A percentile compares a stretch with the other conserved stretches of the same genome.
Conservation (phyloP, 208 protist genomes). For the Crithidia acanthocephali region DNA sequence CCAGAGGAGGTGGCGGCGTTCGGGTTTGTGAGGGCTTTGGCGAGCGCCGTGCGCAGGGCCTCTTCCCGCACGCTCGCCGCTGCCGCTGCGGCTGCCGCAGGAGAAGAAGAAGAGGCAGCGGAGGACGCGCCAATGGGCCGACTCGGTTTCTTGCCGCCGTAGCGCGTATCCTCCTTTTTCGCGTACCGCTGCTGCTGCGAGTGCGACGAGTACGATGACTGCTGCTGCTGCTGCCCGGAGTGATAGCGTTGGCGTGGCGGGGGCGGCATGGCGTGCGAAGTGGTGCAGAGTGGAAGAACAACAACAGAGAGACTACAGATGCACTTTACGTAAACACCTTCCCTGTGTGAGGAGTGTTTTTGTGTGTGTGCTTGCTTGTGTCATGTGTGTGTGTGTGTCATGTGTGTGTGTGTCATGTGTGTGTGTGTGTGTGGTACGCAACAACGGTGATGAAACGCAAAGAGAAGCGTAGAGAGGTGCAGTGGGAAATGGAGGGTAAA, state of each 20-base stretch:
- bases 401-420: too few species aligned
- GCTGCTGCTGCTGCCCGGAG: conserved; percentile 1
- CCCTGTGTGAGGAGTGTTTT: too few species aligned
- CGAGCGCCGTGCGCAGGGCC: conserved; percentile 39
- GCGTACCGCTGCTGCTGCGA: conserved; percentile 14
- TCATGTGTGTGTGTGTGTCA: too few species aligned
- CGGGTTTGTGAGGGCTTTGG: conserved; percentile 40
- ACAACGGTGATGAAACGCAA: too few species aligned
- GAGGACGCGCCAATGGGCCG: not conserved
- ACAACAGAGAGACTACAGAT: too few species aligned
- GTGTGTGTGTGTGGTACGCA: too few species aligned
- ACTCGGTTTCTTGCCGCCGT: conserved; percentile 7
- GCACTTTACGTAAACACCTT: too few species aligned
- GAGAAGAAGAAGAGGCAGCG: conserved; percentile 5
- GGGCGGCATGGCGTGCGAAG: conserved; percentile 13
- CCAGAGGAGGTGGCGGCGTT: not conserved
- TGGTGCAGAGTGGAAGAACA: not conserved
- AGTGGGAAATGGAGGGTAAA: too few species aligned
- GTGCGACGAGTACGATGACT: not conserved
- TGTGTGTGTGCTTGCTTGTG: too few species aligned
- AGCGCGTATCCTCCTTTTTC: conserved; percentile 15
- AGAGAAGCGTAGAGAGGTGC: not conserved
- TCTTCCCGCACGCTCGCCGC: conserved; percentile 32
- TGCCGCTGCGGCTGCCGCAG: not conserved
- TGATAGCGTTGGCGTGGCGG: conserved; percentile 16